These are phyloP conservation scores for Cymbomonas tetramitiformis DNA, from an alignment of 139 green algal genomes.

Conservation along the genomic window DNA sequence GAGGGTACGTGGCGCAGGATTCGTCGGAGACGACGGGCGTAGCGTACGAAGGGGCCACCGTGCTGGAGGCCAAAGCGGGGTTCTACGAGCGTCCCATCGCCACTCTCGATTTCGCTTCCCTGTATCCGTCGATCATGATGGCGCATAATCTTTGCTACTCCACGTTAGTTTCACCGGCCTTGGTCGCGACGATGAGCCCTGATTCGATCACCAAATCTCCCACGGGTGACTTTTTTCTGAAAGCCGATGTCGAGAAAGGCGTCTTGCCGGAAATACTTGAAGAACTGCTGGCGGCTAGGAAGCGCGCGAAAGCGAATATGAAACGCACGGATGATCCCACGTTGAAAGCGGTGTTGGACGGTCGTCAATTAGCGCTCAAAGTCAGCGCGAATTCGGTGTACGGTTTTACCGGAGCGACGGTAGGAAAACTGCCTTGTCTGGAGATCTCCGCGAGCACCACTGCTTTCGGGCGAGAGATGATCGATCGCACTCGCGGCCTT, in stretches of 20 bases:
- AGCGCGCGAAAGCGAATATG: constrained; percentile 65
- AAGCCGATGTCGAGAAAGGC: constrained; percentile 38
- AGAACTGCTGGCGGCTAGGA: constrained; percentile 81
- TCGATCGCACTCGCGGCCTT: constrained; percentile 72
- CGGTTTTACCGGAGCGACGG: constrained; percentile 87
- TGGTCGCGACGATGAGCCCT: constrained; percentile 26
- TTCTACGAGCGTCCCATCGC: constrained; percentile 83
- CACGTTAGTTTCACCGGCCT: constrained; percentile 51
- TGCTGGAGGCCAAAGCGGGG: constrained; percentile 78
- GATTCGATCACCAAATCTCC: constrained; percentile 49
- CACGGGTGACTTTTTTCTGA: constrained; percentile 74
- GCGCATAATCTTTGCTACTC: constrained; percentile 98
- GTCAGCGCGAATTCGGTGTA: constrained; percentile 90
- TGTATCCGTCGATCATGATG: constrained; percentile 99
- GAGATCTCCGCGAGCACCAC: constrained; percentile 69
- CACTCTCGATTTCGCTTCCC: constrained; percentile 91
- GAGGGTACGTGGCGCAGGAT: too few species aligned
- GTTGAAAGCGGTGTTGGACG: constrained; percentile 80
- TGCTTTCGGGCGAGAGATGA: constrained; percentile 89
- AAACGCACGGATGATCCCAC: constrained; percentile 78
- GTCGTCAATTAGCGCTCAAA: constrained; percentile 91
- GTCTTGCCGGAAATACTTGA: constrained; percentile 92
- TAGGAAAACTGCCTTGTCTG: constrained; percentile 91
- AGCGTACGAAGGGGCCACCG: constrained; percentile 88
- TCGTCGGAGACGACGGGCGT: too few species aligned